Conservation (phyloP, 228 moss, liverwort and hornwort species). For the Sphagnum fallax region DNA sequence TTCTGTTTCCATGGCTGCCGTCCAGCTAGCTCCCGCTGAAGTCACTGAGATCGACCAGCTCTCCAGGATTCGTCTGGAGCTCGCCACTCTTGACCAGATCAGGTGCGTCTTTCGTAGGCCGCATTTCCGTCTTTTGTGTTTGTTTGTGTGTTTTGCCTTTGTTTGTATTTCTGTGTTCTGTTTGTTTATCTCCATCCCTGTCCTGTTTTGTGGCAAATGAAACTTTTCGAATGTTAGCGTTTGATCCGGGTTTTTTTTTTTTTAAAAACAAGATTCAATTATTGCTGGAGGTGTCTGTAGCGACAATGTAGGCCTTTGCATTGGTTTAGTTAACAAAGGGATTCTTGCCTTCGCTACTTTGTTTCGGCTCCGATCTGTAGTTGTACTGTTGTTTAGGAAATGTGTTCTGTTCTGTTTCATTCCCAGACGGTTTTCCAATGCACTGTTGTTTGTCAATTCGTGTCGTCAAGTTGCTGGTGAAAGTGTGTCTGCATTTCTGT, state of each 20-base stretch:
- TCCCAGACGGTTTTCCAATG: neutral
- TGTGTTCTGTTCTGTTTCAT: too few relatives aligned
- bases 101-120: constrained; percentile 24
- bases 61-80: constrained; percentile 68
- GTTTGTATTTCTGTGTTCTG: neutral
- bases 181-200: neutral
- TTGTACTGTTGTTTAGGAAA: too few relatives aligned
- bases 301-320: too few relatives aligned
- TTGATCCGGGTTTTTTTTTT: too few relatives aligned
- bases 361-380: too few relatives aligned
- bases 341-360: too few relatives aligned
- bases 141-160: neutral
- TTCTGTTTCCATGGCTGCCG: constrained; percentile 16
- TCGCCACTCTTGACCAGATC: constrained; percentile 82
- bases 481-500: neutral
- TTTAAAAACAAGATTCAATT: too few relatives aligned
- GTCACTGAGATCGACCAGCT: constrained; percentile 46
- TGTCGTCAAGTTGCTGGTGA: neutral
- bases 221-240: neutral
- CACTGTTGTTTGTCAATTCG: neutral
- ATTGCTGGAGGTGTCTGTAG: too few relatives aligned
- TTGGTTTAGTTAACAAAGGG: too few relatives aligned
- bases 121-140: neutral
- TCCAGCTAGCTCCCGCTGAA: constrained; percentile 20
- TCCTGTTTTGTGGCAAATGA: neutral